phyloP scores from a whole-genome alignment of 768 basidiomycete species.

The Leccinum incarnatum region DNA sequence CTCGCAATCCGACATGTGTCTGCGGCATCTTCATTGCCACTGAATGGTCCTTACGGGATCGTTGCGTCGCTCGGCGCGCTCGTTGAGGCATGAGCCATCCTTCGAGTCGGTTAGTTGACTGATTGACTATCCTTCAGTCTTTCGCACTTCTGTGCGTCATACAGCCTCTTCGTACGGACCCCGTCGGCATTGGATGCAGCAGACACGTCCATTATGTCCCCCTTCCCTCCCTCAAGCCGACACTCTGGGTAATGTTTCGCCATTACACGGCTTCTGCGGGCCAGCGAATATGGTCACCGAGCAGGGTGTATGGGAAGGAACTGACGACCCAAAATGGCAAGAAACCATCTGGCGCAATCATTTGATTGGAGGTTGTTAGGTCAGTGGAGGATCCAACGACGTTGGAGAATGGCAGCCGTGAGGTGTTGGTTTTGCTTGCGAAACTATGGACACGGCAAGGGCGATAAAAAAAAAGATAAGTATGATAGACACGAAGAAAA shows the following conservation, averaged over 20 bases:
- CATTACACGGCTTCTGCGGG: conserved; percentile 19
- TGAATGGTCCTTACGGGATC: too few species aligned
- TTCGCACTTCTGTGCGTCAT: neutral
- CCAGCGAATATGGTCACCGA: conserved; percentile 32
- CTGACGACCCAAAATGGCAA: conserved; percentile 33
- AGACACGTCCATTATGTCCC: neutral
- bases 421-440: conserved; percentile 7
- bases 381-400: conserved; percentile 23
- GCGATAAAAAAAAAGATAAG: conserved; percentile 1
- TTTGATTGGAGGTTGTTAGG: conserved; percentile 38
- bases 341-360: conserved; percentile 50
- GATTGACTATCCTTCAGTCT: too few species aligned
- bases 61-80: too few species aligned
- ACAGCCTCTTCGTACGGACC: neutral
- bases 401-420: neutral
- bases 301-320: neutral
- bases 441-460: conserved; percentile 19
- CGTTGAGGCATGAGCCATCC: too few species aligned
- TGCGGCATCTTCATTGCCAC: too few species aligned
- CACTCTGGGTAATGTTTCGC: neutral
- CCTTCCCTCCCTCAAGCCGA: conserved; percentile 25
- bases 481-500: conserved; percentile 3
- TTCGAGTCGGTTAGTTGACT: too few species aligned
- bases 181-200: neutral
- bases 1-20: too few species aligned